Evolutionary conservation across 306 rosid genomes (phyloP).

Genomic region (Corylus heterophylla): DNA sequence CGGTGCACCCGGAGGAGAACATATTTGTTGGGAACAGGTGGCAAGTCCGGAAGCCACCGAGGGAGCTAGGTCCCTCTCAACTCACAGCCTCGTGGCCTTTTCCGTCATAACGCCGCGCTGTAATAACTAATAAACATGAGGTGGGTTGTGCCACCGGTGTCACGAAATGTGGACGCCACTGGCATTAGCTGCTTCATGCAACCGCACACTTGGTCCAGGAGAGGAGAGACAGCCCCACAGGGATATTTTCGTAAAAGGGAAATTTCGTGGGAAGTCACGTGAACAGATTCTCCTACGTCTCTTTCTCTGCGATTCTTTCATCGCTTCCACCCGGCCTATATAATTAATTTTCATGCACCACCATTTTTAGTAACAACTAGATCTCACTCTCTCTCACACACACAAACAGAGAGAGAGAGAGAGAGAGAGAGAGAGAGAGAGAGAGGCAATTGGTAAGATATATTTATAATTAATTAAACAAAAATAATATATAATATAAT

Average conservation of each 20-base stretch:
- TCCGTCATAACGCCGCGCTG: neutral
- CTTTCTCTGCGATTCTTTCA: conserved; percentile 3
- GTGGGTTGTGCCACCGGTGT: neutral
- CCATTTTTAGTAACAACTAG: conserved; percentile 10
- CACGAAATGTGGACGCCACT: conserved; percentile 26
- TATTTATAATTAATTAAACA: neutral
- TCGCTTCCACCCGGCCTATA: neutral
- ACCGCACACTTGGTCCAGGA: conserved; percentile 42
- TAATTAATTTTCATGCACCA: no score
- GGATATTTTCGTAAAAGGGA: conserved; percentile 23
- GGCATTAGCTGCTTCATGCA: conserved; percentile 31
- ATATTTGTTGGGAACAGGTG: neutral
- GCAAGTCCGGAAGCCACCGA: neutral
- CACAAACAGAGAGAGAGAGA: neutral
- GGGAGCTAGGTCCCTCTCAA: neutral
- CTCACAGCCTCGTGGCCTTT: neutral
- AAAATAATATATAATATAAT: neutral
- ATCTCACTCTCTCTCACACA: conserved; percentile 18
- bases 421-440: conserved; percentile 6
- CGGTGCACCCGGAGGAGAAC: neutral
- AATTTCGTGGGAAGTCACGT: neutral
- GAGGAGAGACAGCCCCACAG: neutral
- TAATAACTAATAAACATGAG: neutral
- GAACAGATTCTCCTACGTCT: conserved; percentile 4
- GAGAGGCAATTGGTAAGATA: neutral